Evolutionary conservation across 768 basidiomycete genomes (phyloP).

Genomic region (Favolaschia claudopus): DNA sequence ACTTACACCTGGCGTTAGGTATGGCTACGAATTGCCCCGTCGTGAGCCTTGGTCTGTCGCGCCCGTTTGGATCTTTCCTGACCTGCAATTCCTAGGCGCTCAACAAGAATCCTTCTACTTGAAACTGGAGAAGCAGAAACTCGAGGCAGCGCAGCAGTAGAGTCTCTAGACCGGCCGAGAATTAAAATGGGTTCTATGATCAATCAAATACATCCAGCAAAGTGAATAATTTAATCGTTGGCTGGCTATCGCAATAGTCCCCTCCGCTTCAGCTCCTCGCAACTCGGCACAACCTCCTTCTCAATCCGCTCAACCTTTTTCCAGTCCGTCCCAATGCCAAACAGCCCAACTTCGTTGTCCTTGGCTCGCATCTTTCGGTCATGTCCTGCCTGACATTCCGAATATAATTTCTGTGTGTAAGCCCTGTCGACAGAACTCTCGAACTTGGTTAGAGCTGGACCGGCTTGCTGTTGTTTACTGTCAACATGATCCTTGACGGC

Average conservation of each 20-base stretch:
- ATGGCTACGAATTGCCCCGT: constrained; percentile 78
- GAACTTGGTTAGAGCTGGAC: constrained; percentile 63
- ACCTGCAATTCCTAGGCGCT: constrained; percentile 61
- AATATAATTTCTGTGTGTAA: constrained; percentile 75
- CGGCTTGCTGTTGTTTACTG: constrained; percentile 33
- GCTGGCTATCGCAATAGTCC: constrained; percentile 56
- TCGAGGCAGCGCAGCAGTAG: constrained; percentile 39
- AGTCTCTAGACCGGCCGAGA: constrained; percentile 14
- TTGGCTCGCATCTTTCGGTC: constrained; percentile 74
- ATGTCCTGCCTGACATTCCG: constrained; percentile 73
- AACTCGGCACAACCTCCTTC: constrained; percentile 73
- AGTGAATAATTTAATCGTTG: constrained; percentile 25
- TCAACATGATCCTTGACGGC: constrained; percentile 33
- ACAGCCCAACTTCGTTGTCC: constrained; percentile 83
- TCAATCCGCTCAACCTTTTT: constrained; percentile 83
- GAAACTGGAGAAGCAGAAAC: constrained; percentile 75
- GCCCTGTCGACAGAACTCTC: constrained; percentile 79
- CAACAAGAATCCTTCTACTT: constrained; percentile 87
- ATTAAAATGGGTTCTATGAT: constrained; percentile 7
- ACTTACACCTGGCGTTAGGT: constrained; percentile 60
- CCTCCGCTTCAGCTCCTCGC: constrained; percentile 76
- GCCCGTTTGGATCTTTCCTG: not conserved
- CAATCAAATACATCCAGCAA: constrained; percentile 20
- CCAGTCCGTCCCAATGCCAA: constrained; percentile 94
- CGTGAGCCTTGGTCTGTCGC: constrained; percentile 56